These are phyloP conservation scores for Lactifluus rugatus DNA, from an alignment of 768 basidiomycete genomes.

Conservation along the genomic window DNA sequence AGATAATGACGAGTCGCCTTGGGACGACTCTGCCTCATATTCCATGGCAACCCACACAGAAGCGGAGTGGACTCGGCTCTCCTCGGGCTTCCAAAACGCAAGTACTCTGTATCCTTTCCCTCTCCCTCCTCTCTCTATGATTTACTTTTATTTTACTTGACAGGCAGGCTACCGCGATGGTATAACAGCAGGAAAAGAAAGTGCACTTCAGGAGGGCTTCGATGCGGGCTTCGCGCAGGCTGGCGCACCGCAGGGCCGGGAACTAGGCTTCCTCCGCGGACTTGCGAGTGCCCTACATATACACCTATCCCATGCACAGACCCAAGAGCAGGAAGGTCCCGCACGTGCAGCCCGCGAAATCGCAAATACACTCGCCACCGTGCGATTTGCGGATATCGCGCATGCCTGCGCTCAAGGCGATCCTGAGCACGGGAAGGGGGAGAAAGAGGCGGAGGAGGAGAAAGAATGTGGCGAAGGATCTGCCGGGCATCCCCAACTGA, in stretches of 20 bases:
- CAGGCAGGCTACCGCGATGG: slow-evolving; percentile 96
- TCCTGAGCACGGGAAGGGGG: background rate
- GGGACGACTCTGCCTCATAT: background rate
- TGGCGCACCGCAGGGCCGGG: slow-evolving; percentile 66
- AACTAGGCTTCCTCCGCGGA: slow-evolving; percentile 73
- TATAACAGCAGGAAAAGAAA: slow-evolving; percentile 85
- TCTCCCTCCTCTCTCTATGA: background rate
- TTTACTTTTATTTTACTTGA: background rate
- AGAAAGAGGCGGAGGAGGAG: background rate
- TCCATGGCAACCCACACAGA: background rate
- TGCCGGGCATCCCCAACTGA: background rate
- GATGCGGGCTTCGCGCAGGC: slow-evolving; percentile 69
- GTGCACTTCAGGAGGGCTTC: slow-evolving; percentile 81
- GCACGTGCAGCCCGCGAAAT: slow-evolving; percentile 33
- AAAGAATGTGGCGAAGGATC: background rate
- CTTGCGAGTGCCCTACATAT: slow-evolving; percentile 32
- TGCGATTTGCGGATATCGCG: slow-evolving; percentile 66
- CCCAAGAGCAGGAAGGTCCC: background rate
- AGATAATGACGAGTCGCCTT: background rate
- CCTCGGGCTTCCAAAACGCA: slow-evolving; percentile 65
- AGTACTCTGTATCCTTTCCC: slow-evolving; percentile 3
- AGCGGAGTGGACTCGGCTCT: slow-evolving; percentile 59
- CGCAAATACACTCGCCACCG: slow-evolving; percentile 40
- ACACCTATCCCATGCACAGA: slow-evolving; percentile 23
- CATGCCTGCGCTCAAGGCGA: slow-evolving; percentile 33